Evolutionary conservation across 306 rosid genomes (phyloP), one percentile per base, ranked within the genome.

Genomic region (Rosa lucieae): DNA sequence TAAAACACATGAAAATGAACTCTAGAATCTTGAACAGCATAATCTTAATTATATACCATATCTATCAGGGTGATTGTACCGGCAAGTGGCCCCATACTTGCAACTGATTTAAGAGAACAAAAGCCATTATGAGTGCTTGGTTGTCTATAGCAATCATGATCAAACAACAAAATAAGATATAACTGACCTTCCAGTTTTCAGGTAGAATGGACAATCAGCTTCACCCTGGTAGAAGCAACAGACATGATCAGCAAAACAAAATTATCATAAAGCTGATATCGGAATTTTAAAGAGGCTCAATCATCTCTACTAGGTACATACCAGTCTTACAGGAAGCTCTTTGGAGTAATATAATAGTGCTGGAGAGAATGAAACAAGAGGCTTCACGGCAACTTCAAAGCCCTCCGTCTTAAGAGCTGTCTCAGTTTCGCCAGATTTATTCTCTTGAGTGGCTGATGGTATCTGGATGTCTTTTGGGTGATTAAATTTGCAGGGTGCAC

Each of bases 51-150:
- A 72, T 91, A 72, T 91, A 95, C 99, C 97, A 77, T 67, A 84
- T 76, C 91, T 80, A 81, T 91, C 99, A 10, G 99, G 99, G 88
- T 95, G 99, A 85, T 83, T 92, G 92, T 95, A 95, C 84, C 99
- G 97, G 82, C 99, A 95, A 73, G 85, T 85, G 79, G 84, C 77
- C 78, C 99, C 98, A 74, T 90, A 95, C 88, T 95, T 95, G 96
- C 99, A 95, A 84, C 99, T 95, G 86, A 79, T 77, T 77, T 72
- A 77, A 44, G 65, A 71, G 75, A 86, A 85, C 48, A 37, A 82
- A 78, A 81, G 63, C 79, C 78, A 73, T 10, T 77, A 69, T 72
- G 80, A 72, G 75, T 53, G 52, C 84, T 75, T n/a, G 5, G 67
- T 53, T 58, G 72, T 77, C 72, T 49, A 82, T 73, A 83, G 72